Conservation (phyloP, 495 filamentous ascomycete genomes). For the Daldinia bambusicola region DNA sequence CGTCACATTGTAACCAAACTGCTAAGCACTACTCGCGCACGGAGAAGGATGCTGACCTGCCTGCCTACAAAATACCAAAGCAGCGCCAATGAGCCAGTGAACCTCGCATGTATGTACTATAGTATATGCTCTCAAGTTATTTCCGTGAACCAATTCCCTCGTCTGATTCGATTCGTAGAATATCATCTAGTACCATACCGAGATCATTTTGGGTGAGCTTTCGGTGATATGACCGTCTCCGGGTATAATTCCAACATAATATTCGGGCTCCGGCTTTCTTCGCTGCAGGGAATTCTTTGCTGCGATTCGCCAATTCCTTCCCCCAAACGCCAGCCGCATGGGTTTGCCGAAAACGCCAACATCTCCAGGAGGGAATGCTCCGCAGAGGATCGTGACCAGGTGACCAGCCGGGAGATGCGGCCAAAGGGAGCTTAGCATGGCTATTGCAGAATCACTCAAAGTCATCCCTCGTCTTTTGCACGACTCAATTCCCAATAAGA, state of each 20-base stretch:
- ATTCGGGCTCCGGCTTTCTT: constrained; percentile 4
- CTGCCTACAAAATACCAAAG: neutral
- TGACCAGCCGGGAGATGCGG: constrained; percentile 26
- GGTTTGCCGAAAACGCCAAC: neutral
- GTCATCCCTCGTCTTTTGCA: constrained; percentile 11
- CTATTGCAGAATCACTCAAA: neutral
- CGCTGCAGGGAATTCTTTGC: constrained; percentile 2
- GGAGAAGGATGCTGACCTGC: neutral
- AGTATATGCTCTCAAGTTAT: neutral
- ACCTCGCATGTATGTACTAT: neutral
- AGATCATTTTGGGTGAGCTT: constrained; percentile 7
- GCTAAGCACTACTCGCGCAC: neutral
- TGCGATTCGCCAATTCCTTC: constrained; percentile 23
- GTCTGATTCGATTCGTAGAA: neutral
- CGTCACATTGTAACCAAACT: constrained; percentile 3
- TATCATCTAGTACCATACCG: neutral
- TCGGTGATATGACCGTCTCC: constrained; percentile 21
- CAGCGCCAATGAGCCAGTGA: neutral
- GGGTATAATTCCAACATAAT: constrained; percentile 26
- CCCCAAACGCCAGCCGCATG: constrained; percentile 3
- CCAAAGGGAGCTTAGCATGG: constrained; percentile 17
- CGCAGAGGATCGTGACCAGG: constrained; percentile 30
- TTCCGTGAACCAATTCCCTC: neutral
- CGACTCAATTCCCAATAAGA: constrained; percentile 1
- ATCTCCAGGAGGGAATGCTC: constrained; percentile 28